Evolutionary conservation across 192 early-diverging fungal genomes (phyloP).

Genomic region (Coemansia sp.): DNA sequence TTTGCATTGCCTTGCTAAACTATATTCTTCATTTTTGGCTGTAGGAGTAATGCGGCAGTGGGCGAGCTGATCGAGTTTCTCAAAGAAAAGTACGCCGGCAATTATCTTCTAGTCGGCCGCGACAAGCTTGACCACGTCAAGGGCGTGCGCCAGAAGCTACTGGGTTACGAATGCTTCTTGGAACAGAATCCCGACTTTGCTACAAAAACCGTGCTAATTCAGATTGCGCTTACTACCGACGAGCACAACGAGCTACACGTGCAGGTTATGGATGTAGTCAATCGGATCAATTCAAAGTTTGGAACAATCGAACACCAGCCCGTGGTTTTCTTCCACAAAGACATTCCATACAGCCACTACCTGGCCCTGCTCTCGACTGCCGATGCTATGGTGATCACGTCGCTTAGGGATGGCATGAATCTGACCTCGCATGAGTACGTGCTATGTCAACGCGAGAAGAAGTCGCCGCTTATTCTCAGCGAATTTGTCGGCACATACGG

Average conservation of each 20-base stretch:
- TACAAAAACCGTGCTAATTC: slow-evolving; percentile 88
- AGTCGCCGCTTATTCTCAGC: slow-evolving; percentile 83
- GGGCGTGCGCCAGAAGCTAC: slow-evolving; percentile 91
- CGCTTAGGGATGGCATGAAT: slow-evolving; percentile 97
- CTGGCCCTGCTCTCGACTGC: slow-evolving; percentile 83
- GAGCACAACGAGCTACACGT: slow-evolving; percentile 87
- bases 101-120: slow-evolving; percentile 88
- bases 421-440: slow-evolving; percentile 93
- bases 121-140: slow-evolving; percentile 97
- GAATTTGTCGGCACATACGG: slow-evolving; percentile 98
- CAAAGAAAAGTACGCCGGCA: slow-evolving; percentile 84
- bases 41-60: slow-evolving; percentile 62
- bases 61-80: slow-evolving; percentile 75
- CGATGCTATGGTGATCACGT: slow-evolving; percentile 85
- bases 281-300: slow-evolving; percentile 88
- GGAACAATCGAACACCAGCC: slow-evolving; percentile 89
- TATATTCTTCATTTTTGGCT: neutral
- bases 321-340: slow-evolving; percentile 87
- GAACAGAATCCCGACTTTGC: slow-evolving; percentile 86
- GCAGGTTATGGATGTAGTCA: slow-evolving; percentile 86
- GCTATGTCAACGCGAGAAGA: slow-evolving; percentile 82
- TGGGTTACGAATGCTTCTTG: slow-evolving; percentile 89
- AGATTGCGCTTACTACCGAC: slow-evolving; percentile 88
- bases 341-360: slow-evolving; percentile 89
- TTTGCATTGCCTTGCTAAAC: neutral